Conservation (phyloP, 2,329 filamentous ascomycete species). For the Penicillium corylophilum region DNA sequence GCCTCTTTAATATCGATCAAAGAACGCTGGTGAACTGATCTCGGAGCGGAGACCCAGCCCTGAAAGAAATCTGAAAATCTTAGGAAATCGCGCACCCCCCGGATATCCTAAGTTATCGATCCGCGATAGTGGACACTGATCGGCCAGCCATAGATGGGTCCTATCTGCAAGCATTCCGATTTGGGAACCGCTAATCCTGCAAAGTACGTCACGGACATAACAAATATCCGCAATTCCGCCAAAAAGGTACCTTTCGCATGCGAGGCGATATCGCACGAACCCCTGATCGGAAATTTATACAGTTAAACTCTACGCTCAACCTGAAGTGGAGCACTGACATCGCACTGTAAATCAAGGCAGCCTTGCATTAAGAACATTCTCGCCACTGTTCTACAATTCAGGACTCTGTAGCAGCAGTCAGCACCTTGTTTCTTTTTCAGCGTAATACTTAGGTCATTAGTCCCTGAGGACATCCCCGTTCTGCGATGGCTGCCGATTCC, state of each 20-base stretch:
- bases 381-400: background rate
- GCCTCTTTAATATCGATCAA: too few relatives aligned
- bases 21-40: background rate
- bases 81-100: background rate
- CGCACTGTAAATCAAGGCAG: background rate
- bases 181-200: background rate
- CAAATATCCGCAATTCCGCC: background rate
- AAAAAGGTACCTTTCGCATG: background rate
- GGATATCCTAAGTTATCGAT: background rate
- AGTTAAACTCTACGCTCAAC: background rate
- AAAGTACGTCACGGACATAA: background rate
- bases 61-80: background rate
- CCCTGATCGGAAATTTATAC: background rate
- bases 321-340: background rate
- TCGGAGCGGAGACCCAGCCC: background rate
- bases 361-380: background rate
- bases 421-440: background rate
- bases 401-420: background rate
- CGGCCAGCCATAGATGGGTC: background rate
- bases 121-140: background rate
- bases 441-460: background rate
- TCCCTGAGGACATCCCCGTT: background rate
- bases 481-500: background rate
- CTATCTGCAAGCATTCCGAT: background rate
- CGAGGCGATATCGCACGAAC: background rate